phyloP scores from a whole-genome alignment of 2,329 filamentous ascomycete species.

The Periconia sp. region DNA sequence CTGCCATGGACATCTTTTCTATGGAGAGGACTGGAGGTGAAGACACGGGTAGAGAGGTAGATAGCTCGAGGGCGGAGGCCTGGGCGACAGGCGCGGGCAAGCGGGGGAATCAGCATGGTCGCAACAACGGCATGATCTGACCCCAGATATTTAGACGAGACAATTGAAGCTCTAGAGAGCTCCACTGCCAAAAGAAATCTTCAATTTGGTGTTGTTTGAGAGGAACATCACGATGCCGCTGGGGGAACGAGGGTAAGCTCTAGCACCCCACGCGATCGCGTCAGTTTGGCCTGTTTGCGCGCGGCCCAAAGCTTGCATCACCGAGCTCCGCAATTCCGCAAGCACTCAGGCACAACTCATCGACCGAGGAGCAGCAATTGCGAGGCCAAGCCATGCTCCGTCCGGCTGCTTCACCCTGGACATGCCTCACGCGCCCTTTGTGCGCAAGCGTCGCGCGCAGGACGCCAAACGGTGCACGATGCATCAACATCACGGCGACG shows the following conservation, averaged over 20 bases:
- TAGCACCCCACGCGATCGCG: slow-evolving; percentile 13
- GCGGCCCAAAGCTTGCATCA: not conserved
- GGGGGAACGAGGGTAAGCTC: too few species aligned
- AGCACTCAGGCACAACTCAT: slow-evolving; percentile 2
- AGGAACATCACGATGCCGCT: not conserved
- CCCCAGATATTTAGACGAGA: not conserved
- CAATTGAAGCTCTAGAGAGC: not conserved
- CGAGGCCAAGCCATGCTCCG: slow-evolving; percentile 33
- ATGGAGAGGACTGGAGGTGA: slow-evolving; percentile 52
- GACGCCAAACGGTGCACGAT: slow-evolving; percentile 36
- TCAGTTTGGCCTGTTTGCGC: slow-evolving; percentile 20
- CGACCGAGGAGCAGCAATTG: too few species aligned
- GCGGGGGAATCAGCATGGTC: slow-evolving; percentile 43
- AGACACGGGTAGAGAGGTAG: slow-evolving; percentile 44
- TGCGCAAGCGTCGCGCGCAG: slow-evolving; percentile 15
- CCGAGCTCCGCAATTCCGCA: slow-evolving; percentile 6
- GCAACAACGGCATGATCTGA: too few species aligned
- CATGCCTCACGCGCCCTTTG: slow-evolving; percentile 22
- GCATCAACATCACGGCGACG: slow-evolving; percentile 55
- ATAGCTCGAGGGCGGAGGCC: slow-evolving; percentile 25
- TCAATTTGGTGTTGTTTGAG: not conserved
- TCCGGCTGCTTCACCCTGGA: slow-evolving; percentile 37
- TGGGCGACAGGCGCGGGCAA: slow-evolving; percentile 43
- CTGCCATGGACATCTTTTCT: slow-evolving; percentile 50
- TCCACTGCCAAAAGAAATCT: not conserved